Evolutionary conservation across 1,284 basidiomycete species (phyloP).

Genomic region (Pisolithus thermaeus): DNA sequence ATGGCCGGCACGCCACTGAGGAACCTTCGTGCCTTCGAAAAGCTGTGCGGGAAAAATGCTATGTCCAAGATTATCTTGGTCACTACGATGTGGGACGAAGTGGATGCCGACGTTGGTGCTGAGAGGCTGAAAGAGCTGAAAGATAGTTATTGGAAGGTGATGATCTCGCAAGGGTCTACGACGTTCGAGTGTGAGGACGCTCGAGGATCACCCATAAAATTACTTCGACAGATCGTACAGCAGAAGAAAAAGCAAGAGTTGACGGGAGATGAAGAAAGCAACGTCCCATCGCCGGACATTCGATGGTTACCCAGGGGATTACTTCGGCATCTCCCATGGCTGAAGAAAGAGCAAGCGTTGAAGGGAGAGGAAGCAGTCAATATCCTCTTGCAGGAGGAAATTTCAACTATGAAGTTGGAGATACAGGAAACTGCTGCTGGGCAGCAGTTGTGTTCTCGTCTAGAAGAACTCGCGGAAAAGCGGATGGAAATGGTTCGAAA

Average conservation of each 20-base stretch:
- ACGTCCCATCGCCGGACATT: too few relatives aligned
- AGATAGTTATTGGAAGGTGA: conserved; percentile 7
- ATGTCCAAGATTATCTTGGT: neutral
- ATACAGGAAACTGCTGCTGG: conserved; percentile 5
- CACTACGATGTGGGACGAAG: conserved; percentile 8
- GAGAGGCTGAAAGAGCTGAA: conserved; percentile 7
- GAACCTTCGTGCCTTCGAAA: conserved; percentile 37
- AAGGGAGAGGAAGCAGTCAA: neutral
- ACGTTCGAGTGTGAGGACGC: conserved; percentile 3
- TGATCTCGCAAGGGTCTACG: conserved; percentile 8
- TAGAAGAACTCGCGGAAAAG: conserved; percentile 4
- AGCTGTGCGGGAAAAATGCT: conserved; percentile 35
- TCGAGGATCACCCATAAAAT: conserved; percentile 3
- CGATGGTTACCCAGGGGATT: conserved; percentile 7
- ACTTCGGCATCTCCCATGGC: conserved; percentile 1
- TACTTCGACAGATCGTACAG: conserved; percentile 1
- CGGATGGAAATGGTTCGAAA: conserved; percentile 3
- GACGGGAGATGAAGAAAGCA: conserved; percentile 13
- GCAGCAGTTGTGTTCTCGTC: conserved; percentile 4
- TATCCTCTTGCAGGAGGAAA: conserved; percentile 8
- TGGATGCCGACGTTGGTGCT: conserved; percentile 3
- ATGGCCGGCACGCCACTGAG: conserved; percentile 37
- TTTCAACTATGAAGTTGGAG: conserved; percentile 3
- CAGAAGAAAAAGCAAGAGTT: neutral
- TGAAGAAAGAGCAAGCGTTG: neutral